These are phyloP conservation scores for Leptosphaerulina australis DNA, from an alignment of 2,329 filamentous ascomycete species.

Conservation along the genomic window DNA sequence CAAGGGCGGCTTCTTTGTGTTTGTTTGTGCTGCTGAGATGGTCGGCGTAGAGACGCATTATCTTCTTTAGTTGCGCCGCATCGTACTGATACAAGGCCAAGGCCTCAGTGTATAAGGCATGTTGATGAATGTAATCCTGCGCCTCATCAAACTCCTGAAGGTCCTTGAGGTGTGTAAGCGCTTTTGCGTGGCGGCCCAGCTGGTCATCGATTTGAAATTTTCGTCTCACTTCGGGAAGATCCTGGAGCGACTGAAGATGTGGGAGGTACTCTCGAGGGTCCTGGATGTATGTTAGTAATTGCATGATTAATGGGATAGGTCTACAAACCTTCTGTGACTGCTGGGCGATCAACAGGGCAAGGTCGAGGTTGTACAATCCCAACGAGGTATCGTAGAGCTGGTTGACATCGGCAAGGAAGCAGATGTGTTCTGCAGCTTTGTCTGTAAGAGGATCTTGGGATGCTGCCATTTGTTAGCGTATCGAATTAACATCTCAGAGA, in stretches of 20 bases:
- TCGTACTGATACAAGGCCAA: conserved; percentile 87
- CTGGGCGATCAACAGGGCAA: conserved; percentile 89
- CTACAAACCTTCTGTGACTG: conserved; percentile 78
- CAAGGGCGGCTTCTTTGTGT: conserved; percentile 85
- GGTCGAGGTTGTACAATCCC: conserved; percentile 87
- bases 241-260: conserved; percentile 86
- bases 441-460: conserved; percentile 69
- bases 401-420: conserved; percentile 94
- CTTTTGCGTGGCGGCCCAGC: conserved; percentile 76
- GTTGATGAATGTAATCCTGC: conserved; percentile 76
- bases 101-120: conserved; percentile 78
- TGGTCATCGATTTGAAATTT: conserved; percentile 89
- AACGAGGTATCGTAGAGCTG: conserved; percentile 88
- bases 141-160: conserved; percentile 79
- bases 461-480: conserved; percentile 23
- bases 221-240: conserved; percentile 71
- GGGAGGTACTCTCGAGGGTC: conserved; percentile 95
- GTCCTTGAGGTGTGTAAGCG: conserved; percentile 75
- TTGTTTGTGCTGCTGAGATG: conserved; percentile 76
- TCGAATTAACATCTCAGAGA: neutral
- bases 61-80: conserved; percentile 64
- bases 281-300: conserved; percentile 27
- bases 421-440: conserved; percentile 92
- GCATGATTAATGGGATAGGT: neutral
- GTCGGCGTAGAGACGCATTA: conserved; percentile 80